A percentile compares a stretch with the other conserved stretches of the same genome.
phyloP scores from a whole-genome alignment of 148 eudicot genomes.

The Rhododendron griersonianum region DNA sequence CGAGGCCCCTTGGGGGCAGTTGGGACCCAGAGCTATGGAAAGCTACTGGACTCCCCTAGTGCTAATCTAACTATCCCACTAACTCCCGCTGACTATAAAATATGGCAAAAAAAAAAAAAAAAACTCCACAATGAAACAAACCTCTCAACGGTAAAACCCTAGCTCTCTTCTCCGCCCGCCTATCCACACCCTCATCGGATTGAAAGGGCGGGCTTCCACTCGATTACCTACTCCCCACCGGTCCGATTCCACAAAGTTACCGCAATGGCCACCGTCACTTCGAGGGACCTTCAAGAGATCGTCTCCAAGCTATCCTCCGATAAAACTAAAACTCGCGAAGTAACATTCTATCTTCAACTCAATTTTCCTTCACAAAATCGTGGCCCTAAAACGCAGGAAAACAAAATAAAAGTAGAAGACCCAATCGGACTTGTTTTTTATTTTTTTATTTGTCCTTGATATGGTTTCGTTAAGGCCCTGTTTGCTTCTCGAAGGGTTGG shows the following conservation, averaged over 20 bases:
- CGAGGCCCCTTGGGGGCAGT: too few relatives aligned
- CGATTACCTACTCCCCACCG: background rate
- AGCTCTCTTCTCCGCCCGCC: background rate
- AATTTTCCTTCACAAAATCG: background rate
- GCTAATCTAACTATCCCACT: too few relatives aligned
- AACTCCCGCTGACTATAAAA: too few relatives aligned
- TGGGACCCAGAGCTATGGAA: too few relatives aligned
- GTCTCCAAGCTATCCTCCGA: slow-evolving; percentile 67
- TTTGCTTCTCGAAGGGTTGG: background rate
- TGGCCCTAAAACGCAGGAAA: slow-evolving; percentile 9
- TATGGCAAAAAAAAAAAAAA: too few relatives aligned
- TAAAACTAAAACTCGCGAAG: slow-evolving; percentile 75
- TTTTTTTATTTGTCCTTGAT: background rate
- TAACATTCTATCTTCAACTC: slow-evolving; percentile 17
- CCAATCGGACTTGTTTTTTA: background rate
- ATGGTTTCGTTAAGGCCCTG: background rate
- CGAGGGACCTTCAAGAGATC: slow-evolving; percentile 74
- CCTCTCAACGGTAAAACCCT: slow-evolving; percentile 5
- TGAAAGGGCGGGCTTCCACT: background rate
- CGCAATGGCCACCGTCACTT: slow-evolving; percentile 42
- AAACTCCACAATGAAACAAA: too few relatives aligned
- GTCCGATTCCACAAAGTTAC: background rate
- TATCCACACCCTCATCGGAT: background rate
- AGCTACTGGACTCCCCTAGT: too few relatives aligned
- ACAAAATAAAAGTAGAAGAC: background rate